These are phyloP conservation scores for Solanum acaule DNA, from an alignment of 257 asterid genomes.

Conservation along the genomic window DNA sequence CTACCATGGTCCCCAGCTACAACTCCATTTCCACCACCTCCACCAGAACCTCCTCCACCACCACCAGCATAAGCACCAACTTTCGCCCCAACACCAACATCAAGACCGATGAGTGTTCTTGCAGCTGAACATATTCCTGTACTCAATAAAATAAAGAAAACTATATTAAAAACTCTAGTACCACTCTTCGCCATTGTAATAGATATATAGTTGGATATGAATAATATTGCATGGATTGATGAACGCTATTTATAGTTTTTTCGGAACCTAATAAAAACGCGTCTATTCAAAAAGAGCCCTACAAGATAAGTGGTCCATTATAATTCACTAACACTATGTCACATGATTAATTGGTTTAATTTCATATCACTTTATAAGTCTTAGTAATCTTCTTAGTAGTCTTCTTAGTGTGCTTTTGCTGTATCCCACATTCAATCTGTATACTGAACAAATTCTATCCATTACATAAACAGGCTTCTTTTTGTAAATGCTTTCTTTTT, in stretches of 20 bases:
- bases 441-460: too few species aligned
- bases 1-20: conserved; percentile 16
- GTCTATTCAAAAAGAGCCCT: conserved; percentile 14
- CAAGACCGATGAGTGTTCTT: conserved; percentile 35
- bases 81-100: conserved; percentile 11
- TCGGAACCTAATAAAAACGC: conserved; percentile 14
- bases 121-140: conserved; percentile 46
- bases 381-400: background rate
- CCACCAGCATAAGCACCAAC: conserved; percentile 16
- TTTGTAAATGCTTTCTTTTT: too few species aligned
- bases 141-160: conserved; percentile 33
- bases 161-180: conserved; percentile 5
- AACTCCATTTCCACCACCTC: conserved; percentile 20
- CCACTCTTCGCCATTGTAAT: conserved; percentile 18
- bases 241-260: conserved; percentile 31
- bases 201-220: background rate
- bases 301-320: background rate
- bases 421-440: background rate
- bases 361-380: background rate
- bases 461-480: background rate
- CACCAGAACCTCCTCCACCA: conserved; percentile 23
- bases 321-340: background rate
- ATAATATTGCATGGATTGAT: conserved; percentile 17
- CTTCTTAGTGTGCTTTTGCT: background rate
- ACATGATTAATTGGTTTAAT: background rate